Conservation (phyloP, 2,329 filamentous ascomycete species). For the Akanthomyces uredinophilus region DNA sequence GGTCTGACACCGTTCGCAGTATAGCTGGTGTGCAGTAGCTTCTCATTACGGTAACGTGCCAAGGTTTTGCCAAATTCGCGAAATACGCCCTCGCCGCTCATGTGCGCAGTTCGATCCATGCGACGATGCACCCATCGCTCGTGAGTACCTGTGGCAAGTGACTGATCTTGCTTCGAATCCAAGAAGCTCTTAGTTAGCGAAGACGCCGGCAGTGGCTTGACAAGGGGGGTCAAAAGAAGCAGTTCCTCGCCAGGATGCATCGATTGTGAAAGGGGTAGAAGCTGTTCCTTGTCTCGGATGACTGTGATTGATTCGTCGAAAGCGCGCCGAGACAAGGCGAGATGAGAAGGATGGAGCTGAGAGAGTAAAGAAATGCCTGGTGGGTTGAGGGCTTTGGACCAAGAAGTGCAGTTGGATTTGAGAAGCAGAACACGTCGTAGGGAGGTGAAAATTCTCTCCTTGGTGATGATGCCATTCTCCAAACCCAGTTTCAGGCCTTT, state of each 20-base stretch:
- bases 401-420: conserved; percentile 82
- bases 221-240: conserved; percentile 79
- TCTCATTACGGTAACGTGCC: conserved; percentile 79
- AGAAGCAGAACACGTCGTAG: conserved; percentile 71
- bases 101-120: conserved; percentile 56
- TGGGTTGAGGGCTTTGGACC: conserved; percentile 87
- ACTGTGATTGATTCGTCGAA: conserved; percentile 94
- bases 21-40: conserved; percentile 89
- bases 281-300: conserved; percentile 79
- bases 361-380: conserved; percentile 72
- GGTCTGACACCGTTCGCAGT: conserved; percentile 88
- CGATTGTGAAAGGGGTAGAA: conserved; percentile 76
- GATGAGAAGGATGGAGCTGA: conserved; percentile 76
- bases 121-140: conserved; percentile 56
- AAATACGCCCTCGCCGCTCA: conserved; percentile 92
- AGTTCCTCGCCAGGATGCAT: conserved; percentile 83
- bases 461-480: conserved; percentile 84
- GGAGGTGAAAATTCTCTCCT: conserved; percentile 73
- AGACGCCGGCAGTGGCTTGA: conserved; percentile 89
- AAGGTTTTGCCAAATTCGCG: conserved; percentile 81
- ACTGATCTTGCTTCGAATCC: conserved; percentile 43
- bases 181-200: conserved; percentile 69
- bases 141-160: conserved; percentile 35
- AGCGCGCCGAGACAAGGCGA: conserved; percentile 72
- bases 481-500: conserved; percentile 83